Base-by-base conservation (phyloP, 2,329 filamentous ascomycete genomes). In the Fusarium oxysporum region DNA sequence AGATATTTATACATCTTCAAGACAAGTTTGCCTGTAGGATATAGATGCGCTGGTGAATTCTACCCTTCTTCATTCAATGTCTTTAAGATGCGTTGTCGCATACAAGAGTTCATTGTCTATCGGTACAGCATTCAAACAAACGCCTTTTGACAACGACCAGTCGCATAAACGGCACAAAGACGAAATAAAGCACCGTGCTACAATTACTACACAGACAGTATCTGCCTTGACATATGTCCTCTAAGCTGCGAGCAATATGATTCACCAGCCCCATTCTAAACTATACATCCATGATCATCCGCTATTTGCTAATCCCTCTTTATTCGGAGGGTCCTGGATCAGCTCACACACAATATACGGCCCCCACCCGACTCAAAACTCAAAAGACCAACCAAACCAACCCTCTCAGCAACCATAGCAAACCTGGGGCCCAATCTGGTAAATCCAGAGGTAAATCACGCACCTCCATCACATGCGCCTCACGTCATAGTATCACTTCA, bases 401-500 rank as follows among this genome's bases (percentile, higher is more conserved):
- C n/a, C 70, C 53, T 48, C 35, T 35, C 32, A 45, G 37, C 30
- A 50, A 19, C 47, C 47, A 50, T 40, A 41, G 30, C 35, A 53
- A 55, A 33, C 33, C 21, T 23, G 21, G 11, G 11, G 8, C 57
- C 70, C 53, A 71, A 68, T 59, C 30, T 58, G 48, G 70, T 54
- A 72, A 67, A 48, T 41, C 12, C 37, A 23, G 21, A 64, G 21
- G 70, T 55, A 73, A 71, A 73, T 73, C 70, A 71, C 66, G 70
- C 70, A 73, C 45, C 35, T 30, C 19, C 33, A 71, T 73, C 71
- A 73, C 70, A 73, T 71, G 70, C 70, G 40, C 70, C 70, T 71
- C 66, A 73, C 67, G 67, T 71, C 70, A 73, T 73, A 55, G 50
- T 37, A 68, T 28, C 32, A 37, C 50, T 44, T 30, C 55, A 61